Conservation (phyloP, 805 yeast genomes). For the Yarrowia sp. region DNA sequence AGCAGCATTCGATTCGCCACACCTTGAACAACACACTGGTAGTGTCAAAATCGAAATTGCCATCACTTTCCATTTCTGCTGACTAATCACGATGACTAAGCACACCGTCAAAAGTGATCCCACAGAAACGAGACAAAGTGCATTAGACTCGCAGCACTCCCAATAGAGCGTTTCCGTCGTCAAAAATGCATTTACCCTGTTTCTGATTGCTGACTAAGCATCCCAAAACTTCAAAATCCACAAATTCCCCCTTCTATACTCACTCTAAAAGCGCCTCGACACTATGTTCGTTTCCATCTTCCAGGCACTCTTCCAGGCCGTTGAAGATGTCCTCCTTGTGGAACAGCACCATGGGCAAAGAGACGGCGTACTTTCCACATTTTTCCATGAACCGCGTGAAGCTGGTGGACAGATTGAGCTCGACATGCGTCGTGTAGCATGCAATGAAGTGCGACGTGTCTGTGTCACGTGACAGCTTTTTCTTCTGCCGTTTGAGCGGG, state of each 20-base stretch:
- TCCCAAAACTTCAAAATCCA: too few relatives aligned
- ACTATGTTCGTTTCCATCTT: conserved; percentile 68
- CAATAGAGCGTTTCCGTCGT: too few relatives aligned
- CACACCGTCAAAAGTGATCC: too few relatives aligned
- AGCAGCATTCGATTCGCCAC: too few relatives aligned
- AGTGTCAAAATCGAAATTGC: too few relatives aligned
- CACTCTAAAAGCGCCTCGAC: conserved; percentile 80
- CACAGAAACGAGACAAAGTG: too few relatives aligned
- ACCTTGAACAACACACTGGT: too few relatives aligned
- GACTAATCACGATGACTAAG: too few relatives aligned
- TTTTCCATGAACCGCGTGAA: conserved; percentile 69
- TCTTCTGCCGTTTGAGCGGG: conserved; percentile 55
- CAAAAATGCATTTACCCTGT: too few relatives aligned
- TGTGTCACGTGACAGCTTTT: conserved; percentile 45
- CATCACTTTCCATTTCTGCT: too few relatives aligned
- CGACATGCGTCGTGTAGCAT: conserved; percentile 85
- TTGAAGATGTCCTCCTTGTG: conserved; percentile 70
- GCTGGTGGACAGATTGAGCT: conserved; percentile 75
- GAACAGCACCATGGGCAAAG: conserved; percentile 80
- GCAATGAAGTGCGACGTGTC: conserved; percentile 72
- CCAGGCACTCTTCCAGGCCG: conserved; percentile 57
- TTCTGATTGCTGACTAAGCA: too few relatives aligned
- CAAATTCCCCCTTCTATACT: conserved; percentile 32
- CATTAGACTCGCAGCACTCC: too few relatives aligned
- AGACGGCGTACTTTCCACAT: conserved; percentile 62